phyloP scores from a whole-genome alignment of 495 filamentous ascomycete genomes.

The Tuber magnatum region DNA sequence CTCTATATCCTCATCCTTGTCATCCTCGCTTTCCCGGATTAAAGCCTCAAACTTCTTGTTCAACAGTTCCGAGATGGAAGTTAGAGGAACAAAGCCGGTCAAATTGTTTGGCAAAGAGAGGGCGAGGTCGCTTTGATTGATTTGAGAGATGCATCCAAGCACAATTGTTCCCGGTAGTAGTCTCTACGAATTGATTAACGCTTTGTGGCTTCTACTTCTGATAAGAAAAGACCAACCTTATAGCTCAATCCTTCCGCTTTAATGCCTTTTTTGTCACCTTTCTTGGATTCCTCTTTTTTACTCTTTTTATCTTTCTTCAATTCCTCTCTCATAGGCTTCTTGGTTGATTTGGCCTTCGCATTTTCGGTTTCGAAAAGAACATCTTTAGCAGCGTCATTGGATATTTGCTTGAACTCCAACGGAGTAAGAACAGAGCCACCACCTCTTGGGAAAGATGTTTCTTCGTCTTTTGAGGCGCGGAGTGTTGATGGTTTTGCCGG shows the following conservation, averaged over 20 bases:
- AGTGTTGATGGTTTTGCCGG: constrained; percentile 23
- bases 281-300: constrained; percentile 36
- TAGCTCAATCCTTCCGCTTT: constrained; percentile 82
- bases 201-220: background rate
- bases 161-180: constrained; percentile 75
- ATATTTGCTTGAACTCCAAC: constrained; percentile 91
- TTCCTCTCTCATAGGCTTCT: constrained; percentile 49
- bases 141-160: constrained; percentile 74
- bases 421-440: constrained; percentile 86
- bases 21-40: constrained; percentile 52
- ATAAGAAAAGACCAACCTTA: constrained; percentile 54
- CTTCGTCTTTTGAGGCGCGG: constrained; percentile 56
- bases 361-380: constrained; percentile 82
- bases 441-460: constrained; percentile 83
- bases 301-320: constrained; percentile 54
- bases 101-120: constrained; percentile 87
- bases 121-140: constrained; percentile 68
- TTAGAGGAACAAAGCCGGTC: constrained; percentile 79
- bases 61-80: constrained; percentile 71
- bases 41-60: constrained; percentile 61
- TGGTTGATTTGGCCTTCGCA: constrained; percentile 46
- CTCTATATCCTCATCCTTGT: constrained; percentile 52
- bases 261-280: constrained; percentile 52
- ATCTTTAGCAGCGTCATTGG: constrained; percentile 85
- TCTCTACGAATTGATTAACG: constrained; percentile 54